These are phyloP conservation scores for Quercus variabilis DNA, from an alignment of 306 rosid genomes.

Conservation along the genomic window DNA sequence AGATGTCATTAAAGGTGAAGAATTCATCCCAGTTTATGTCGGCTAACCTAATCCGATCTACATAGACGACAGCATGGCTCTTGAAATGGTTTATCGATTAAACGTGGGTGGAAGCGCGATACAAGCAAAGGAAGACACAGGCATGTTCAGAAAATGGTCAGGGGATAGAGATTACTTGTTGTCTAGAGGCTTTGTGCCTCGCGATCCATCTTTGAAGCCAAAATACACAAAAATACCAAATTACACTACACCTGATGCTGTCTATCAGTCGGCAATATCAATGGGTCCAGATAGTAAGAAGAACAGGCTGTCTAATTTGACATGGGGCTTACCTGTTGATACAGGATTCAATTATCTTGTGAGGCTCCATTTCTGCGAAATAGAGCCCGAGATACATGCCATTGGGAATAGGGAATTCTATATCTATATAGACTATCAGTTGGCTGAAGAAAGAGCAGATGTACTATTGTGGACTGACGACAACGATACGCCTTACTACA, in stretches of 20 bases:
- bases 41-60: background rate
- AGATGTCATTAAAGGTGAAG: background rate
- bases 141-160: constrained; percentile 34
- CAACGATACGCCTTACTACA: background rate
- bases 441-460: background rate
- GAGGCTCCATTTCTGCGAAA: constrained; percentile 28
- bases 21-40: background rate
- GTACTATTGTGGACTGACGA: background rate
- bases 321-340: constrained; percentile 42
- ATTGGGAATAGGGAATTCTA: rapidly evolving
- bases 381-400: rapidly evolving
- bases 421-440: background rate
- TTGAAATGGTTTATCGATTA: constrained; percentile 33
- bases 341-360: constrained; percentile 36
- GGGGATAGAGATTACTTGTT: background rate
- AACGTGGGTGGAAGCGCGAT: constrained; percentile 33
- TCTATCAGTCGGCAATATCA: constrained; percentile 19
- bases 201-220: too few species aligned
- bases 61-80: constrained; percentile 17
- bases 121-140: constrained; percentile 22
- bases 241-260: constrained; percentile 24
- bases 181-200: too few species aligned
- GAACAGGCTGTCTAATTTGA: constrained; percentile 20
- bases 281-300: background rate
- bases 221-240: background rate